A percentile compares a stretch with the other conserved stretches of the same genome.
These are phyloP conservation scores for Vanderwaltozyma verrucispora DNA, from an alignment of 805 yeast genomes.

Conservation along the genomic window DNA sequence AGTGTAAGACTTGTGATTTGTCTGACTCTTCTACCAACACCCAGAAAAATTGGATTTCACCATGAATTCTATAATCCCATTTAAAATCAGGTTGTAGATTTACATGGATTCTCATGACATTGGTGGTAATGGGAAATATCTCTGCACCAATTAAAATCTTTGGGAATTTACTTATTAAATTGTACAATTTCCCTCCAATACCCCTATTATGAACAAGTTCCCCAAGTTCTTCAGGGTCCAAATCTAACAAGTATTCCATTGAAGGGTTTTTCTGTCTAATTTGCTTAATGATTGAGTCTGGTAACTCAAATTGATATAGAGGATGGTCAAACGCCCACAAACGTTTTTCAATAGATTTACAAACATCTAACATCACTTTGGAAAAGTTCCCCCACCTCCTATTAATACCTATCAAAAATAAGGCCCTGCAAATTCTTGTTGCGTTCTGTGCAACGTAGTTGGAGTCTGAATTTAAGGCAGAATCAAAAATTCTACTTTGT, in stretches of 20 bases:
- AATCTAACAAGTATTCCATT: constrained; percentile 63
- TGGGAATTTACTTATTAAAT: constrained; percentile 64
- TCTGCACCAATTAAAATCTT: constrained; percentile 63
- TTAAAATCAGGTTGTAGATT: constrained; percentile 62
- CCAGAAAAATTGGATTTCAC: constrained; percentile 84
- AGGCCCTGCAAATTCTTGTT: constrained; percentile 84
- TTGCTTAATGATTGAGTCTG: constrained; percentile 50
- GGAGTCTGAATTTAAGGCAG: constrained; percentile 76
- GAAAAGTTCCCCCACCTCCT: constrained; percentile 86
- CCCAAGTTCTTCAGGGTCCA: constrained; percentile 70
- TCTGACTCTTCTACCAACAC: constrained; percentile 82
- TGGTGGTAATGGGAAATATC: constrained; percentile 77
- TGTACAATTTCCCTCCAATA: constrained; percentile 56
- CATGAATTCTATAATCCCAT: constrained; percentile 81
- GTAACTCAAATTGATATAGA: constrained; percentile 73
- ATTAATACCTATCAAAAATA: constrained; percentile 76
- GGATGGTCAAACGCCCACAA: constrained; percentile 92
- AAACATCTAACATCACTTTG: constrained; percentile 62
- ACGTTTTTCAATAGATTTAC: constrained; percentile 76
- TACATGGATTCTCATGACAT: constrained; percentile 75
- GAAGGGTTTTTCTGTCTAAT: constrained; percentile 55
- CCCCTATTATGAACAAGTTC: constrained; percentile 76
- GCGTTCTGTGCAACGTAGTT: constrained; percentile 94
- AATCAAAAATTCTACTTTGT: constrained; percentile 56
- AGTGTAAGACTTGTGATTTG: constrained; percentile 61